A percentile compares a stretch with the other conserved stretches of the same genome.
These are phyloP conservation scores for Ceratocystis papillata DNA, from an alignment of 2,329 filamentous ascomycete species.

Conservation along the genomic window DNA sequence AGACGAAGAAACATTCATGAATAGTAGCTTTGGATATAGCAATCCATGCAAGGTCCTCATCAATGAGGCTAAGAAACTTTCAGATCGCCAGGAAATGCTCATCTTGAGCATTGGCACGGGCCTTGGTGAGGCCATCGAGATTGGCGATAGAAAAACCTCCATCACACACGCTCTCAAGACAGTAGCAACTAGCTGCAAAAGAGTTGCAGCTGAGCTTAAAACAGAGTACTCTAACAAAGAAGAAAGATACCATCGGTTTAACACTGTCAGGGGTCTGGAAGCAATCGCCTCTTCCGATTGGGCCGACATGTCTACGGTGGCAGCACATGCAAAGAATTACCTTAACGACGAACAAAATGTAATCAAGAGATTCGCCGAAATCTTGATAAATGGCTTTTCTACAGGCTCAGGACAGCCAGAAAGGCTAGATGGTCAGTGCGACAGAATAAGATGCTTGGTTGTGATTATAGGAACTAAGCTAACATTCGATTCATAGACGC, in stretches of 20 bases:
- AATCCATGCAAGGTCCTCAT: constrained; percentile 31
- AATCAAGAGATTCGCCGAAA: too few relatives aligned
- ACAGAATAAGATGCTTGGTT: too few relatives aligned
- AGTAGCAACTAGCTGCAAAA: not conserved
- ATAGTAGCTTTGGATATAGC: constrained; percentile 24
- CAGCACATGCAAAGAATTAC: not conserved
- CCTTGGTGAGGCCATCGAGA: constrained; percentile 25
- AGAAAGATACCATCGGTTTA: constrained; percentile 28
- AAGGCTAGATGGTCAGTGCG: too few relatives aligned
- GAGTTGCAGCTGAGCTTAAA: not conserved
- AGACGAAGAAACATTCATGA: constrained; percentile 28
- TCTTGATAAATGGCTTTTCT: too few relatives aligned
- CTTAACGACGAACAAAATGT: too few relatives aligned
- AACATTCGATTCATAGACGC: not conserved
- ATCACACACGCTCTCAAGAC: not conserved
- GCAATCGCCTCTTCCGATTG: constrained; percentile 28
- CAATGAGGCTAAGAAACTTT: constrained; percentile 28
- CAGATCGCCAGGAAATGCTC: not conserved
- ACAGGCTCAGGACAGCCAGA: too few relatives aligned
- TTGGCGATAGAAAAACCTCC: constrained; percentile 23
- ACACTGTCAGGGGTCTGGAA: constrained; percentile 28
- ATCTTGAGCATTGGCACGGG: constrained; percentile 29
- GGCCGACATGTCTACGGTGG: not conserved
- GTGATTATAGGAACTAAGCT: not conserved
- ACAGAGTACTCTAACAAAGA: constrained; percentile 25